Percentiles rank a stretch among this genome's conserved stretches.
Evolutionary conservation across 768 basidiomycete genomes (phyloP).

Genomic region (Boletus patriciae): DNA sequence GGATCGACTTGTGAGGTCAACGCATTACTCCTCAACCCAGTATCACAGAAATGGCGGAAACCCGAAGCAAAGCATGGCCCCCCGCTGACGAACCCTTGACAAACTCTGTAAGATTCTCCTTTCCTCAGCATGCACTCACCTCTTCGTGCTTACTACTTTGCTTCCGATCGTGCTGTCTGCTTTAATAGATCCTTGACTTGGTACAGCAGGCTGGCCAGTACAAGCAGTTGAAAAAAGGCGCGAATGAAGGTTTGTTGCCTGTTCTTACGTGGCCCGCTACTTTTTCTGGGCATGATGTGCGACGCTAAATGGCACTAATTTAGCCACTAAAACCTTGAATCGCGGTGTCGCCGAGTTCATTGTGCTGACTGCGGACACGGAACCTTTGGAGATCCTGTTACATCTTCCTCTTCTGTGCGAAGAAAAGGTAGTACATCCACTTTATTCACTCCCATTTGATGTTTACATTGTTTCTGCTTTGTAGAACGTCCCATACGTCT

Average conservation of each 20-base stretch:
- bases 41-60: constrained; percentile 54
- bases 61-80: constrained; percentile 83
- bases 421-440: constrained; percentile 70
- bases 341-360: constrained; percentile 98
- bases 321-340: constrained; percentile 97
- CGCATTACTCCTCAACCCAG: constrained; percentile 7
- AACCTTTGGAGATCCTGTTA: constrained; percentile 95
- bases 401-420: constrained; percentile 97
- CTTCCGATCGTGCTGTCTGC: neutral
- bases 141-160: neutral
- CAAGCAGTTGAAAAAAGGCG: constrained; percentile 98
- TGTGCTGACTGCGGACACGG: constrained; percentile 93
- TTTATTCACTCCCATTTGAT: neutral
- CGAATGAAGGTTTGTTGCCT: constrained; percentile 82
- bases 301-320: constrained; percentile 9
- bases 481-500: constrained; percentile 96
- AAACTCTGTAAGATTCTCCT: constrained; percentile 65
- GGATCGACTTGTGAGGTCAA: constrained; percentile 88
- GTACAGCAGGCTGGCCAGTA: constrained; percentile 96
- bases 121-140: neutral
- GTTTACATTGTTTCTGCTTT: neutral
- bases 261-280: neutral
- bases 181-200: constrained; percentile 82
- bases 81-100: constrained; percentile 83
- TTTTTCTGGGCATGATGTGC: neutral